Evolutionary conservation across 768 basidiomycete species (phyloP).

Genomic region (Amanita phalloides): DNA sequence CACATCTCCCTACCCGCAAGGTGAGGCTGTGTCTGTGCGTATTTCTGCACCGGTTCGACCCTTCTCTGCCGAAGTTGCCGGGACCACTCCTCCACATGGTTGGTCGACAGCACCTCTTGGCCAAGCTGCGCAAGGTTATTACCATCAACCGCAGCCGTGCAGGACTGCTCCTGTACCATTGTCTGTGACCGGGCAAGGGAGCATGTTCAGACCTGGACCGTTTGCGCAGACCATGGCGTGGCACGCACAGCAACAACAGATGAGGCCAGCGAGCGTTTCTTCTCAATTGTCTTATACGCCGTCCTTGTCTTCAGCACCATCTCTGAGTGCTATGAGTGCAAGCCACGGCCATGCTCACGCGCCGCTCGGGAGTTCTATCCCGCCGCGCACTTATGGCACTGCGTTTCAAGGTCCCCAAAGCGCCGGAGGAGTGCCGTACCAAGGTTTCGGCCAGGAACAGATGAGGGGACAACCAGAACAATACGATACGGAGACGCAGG

Average conservation of each 20-base stretch:
- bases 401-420: not conserved
- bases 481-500: not conserved
- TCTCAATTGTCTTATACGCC: not conserved
- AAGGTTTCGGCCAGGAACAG: not conserved
- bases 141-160: not conserved
- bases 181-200: not conserved
- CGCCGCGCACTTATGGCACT: not conserved
- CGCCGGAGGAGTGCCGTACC: not conserved
- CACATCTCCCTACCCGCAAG: conserved; percentile 1
- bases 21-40: not conserved
- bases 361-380: not conserved
- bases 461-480: not conserved
- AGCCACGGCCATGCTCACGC: not conserved
- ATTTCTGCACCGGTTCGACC: not conserved
- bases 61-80: not conserved
- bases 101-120: not conserved
- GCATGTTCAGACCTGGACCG: not conserved
- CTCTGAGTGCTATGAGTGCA: not conserved
- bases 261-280: not conserved
- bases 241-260: conserved; percentile 1
- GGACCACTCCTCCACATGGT: not conserved
- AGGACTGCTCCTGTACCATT: not conserved
- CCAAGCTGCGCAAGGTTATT: not conserved
- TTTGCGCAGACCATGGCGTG: not conserved
- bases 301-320: not conserved